phyloP scores from a whole-genome alignment of 106 monocot species.

The Phalaenopsis equestris region DNA sequence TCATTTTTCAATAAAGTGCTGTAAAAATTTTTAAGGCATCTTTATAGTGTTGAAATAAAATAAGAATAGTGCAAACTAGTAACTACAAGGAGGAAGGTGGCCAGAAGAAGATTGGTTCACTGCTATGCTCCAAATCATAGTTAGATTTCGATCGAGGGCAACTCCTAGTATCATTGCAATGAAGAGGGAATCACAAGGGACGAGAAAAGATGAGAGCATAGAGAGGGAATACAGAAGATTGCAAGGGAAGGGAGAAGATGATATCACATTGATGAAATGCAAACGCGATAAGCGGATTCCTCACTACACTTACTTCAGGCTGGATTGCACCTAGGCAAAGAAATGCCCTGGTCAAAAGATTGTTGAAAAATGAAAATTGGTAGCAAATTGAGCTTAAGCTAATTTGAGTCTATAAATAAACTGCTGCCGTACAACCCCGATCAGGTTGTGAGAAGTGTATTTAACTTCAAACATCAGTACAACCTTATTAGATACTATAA shows the following conservation, averaged over 20 bases:
- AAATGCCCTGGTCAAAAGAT: neutral
- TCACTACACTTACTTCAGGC: neutral
- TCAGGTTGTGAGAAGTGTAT: neutral
- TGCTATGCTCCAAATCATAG: neutral
- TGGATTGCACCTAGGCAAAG: neutral
- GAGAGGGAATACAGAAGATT: neutral
- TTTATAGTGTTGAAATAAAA: too few species aligned
- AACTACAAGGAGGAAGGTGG: neutral
- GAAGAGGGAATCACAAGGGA: neutral
- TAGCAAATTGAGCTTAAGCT: constrained; percentile 1
- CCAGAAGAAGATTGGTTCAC: neutral
- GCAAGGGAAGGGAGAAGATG: neutral
- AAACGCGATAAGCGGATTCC: neutral
- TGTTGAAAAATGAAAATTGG: neutral
- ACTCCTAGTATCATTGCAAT: neutral
- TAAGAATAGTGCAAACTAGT: too few species aligned
- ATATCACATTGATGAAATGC: neutral
- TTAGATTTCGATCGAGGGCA: neutral
- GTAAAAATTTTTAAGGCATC: too few species aligned
- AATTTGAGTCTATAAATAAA: neutral
- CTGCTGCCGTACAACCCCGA: too few species aligned
- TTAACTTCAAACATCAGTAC: neutral
- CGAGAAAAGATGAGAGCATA: neutral
- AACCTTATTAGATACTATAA: neutral
- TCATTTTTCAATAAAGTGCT: too few species aligned